Evolutionary conservation across 2,329 filamentous ascomycete species (phyloP).

Genomic region (Aspergillus floridensis): DNA sequence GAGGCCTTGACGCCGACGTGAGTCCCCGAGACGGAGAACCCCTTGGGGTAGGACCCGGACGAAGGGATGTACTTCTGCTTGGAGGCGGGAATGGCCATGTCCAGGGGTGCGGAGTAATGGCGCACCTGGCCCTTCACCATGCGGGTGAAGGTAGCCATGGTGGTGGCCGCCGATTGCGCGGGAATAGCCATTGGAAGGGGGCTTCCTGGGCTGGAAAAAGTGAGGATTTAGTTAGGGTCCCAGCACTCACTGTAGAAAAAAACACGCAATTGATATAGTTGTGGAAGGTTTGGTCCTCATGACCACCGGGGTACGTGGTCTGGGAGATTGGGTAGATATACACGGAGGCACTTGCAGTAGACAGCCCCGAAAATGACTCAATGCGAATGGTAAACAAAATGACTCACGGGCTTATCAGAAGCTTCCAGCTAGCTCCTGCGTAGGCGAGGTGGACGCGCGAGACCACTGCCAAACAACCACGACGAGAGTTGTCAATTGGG

Average conservation of each 20-base stretch:
- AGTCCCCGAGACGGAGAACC: conserved; percentile 81
- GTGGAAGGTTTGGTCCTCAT: not conserved
- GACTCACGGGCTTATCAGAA: not conserved
- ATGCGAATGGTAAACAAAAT: not conserved
- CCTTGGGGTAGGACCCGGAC: conserved; percentile 81
- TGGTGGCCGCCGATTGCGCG: conserved; percentile 25
- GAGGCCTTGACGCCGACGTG: conserved; percentile 91
- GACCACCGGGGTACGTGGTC: not conserved
- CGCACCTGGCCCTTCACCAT: conserved; percentile 41
- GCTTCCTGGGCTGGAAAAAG: not conserved
- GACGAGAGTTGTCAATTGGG: not conserved
- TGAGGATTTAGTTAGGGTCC: conserved; percentile 2
- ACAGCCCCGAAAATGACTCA: conserved; percentile 12
- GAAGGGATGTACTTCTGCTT: conserved; percentile 91
- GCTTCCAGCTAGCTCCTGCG: not conserved
- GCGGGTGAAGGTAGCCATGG: conserved; percentile 35
- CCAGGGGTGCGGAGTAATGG: conserved; percentile 46
- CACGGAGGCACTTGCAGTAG: conserved; percentile 1
- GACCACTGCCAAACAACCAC: conserved; percentile 6
- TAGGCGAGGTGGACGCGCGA: conserved; percentile 6
- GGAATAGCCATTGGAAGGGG: conserved; percentile 24
- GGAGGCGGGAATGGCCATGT: conserved; percentile 63
- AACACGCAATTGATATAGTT: not conserved
- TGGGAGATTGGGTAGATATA: conserved; percentile 6
- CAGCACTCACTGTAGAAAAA: not conserved